Base-by-base conservation (phyloP, 139 green algal genomes). In the Coelastrella sp. region DNA sequence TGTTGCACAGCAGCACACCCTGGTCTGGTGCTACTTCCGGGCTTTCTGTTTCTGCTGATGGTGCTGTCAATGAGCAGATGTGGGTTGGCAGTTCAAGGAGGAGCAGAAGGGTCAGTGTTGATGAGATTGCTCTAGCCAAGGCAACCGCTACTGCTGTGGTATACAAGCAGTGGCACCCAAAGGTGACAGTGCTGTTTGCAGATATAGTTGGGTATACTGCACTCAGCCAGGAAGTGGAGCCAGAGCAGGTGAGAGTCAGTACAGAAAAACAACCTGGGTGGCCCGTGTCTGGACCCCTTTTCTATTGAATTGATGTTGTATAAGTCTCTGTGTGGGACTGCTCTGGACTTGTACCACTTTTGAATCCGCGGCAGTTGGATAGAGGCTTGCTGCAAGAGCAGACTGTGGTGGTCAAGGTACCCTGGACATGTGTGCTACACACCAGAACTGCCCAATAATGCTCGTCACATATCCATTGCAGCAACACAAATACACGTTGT, bases 121-220 rank as follows among this genome's bases (percentile, higher is more conserved):
- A 64, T 64, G 53, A 64, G 53, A 64, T 21, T 34, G 53, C 53
- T 2, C 19, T 75, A 27, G n/a, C n/a, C n/a, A 27, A 23, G 30
- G 68, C 40, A 15, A 25, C 68, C 1, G 34, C 48, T 37, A 48
- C 50, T 57, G 53, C 53, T 72, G 76, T 89, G 41, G 76, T 69
- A 32, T 71, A 81, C 71, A 90, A 87, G 87, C 87, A 90, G 76
- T 90, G 87, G 87, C 87, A 90, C 75, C 59, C 35, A 1, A 69
- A 88, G 48, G 84, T 89, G 30, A 79, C 83, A 2, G 77, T 91
- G 37, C 78, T 91, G 7, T 91, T 89, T 71, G 88, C 88, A 19
- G 82, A 89, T 63, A 81, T 91, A 35, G 81, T 87, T 53, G 90
- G 89, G 27, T 93, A 91, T 85, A 93, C 89, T 9, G 62, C 62